Evolutionary conservation across 2,329 filamentous ascomycete species (phyloP).

Genomic region (Sarocladium oryzae): DNA sequence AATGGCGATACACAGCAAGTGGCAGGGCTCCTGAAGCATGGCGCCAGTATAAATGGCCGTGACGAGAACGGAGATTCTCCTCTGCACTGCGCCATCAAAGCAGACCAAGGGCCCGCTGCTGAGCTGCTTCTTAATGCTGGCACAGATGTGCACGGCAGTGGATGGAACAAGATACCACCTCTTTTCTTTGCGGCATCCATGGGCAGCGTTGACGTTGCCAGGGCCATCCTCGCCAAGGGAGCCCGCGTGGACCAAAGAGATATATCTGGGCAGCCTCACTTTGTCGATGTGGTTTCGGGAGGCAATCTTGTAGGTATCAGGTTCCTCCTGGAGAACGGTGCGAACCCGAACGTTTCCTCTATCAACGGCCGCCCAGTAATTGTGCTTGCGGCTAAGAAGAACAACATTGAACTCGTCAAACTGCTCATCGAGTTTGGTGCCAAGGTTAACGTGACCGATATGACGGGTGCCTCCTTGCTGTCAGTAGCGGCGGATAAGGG

Average conservation of each 20-base stretch:
- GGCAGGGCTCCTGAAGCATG: conserved; percentile 25
- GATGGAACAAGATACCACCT: conserved; percentile 21
- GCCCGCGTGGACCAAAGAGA: conserved; percentile 24
- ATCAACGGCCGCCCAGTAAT: conserved; percentile 21
- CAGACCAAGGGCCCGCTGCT: conserved; percentile 24
- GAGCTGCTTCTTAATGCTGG: conserved; percentile 26
- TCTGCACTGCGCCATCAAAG: conserved; percentile 27
- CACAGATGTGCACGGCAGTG: conserved; percentile 19
- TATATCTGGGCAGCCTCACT: conserved; percentile 22
- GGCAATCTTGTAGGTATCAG: conserved; percentile 20
- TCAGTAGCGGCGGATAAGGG: conserved; percentile 21
- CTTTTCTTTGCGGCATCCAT: conserved; percentile 26
- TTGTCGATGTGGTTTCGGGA: conserved; percentile 21
- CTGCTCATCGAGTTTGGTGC: conserved; percentile 30
- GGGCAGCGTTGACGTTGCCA: conserved; percentile 21
- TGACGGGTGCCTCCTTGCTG: conserved; percentile 24
- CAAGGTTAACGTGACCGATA: conserved; percentile 21
- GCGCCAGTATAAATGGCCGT: conserved; percentile 29
- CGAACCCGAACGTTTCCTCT: conserved; percentile 20
- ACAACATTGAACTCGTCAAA: conserved; percentile 20
- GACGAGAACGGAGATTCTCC: conserved; percentile 29
- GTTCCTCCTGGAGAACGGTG: conserved; percentile 24
- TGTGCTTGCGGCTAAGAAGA: conserved; percentile 21
- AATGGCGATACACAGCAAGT: conserved; percentile 27
- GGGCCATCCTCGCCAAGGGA: conserved; percentile 22